Percentiles rank a stretch among this genome's conserved stretches.
These are phyloP conservation scores for Excoecaria cochinchinensis DNA, from an alignment of 345 rosid species.

Conservation along the genomic window DNA sequence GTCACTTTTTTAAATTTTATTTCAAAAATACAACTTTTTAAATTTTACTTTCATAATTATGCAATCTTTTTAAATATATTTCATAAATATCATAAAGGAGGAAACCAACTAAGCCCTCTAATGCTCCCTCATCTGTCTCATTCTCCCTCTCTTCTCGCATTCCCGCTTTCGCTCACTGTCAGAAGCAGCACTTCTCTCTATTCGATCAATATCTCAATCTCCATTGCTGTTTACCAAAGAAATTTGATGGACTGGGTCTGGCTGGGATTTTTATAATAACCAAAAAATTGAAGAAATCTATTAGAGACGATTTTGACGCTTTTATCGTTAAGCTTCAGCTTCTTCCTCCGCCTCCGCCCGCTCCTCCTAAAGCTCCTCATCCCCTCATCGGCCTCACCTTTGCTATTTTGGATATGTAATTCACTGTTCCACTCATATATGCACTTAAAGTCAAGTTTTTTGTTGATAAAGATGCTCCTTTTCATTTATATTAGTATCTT, in stretches of 20 bases:
- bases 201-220: too few species aligned
- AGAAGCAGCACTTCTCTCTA: too few species aligned
- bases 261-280: constrained; percentile 72
- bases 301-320: constrained; percentile 88
- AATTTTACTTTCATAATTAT: too few species aligned
- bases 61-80: too few species aligned
- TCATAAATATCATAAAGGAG: too few species aligned
- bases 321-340: constrained; percentile 70
- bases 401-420: constrained; percentile 83
- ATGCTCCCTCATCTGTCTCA: too few species aligned
- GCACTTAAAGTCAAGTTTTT: background rate
- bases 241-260: constrained; percentile 81
- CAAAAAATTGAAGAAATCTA: constrained; percentile 57
- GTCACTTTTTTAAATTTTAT: too few species aligned
- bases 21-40: too few species aligned
- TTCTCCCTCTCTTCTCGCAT: too few species aligned
- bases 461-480: background rate
- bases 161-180: too few species aligned
- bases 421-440: background rate
- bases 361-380: constrained; percentile 98
- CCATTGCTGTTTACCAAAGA: too few species aligned
- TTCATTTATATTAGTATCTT: background rate
- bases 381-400: constrained; percentile 84
- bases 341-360: constrained; percentile 94
- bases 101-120: too few species aligned